These are phyloP conservation scores for Aciculosporium take DNA, from an alignment of 2,329 filamentous ascomycete species.

Conservation along the genomic window DNA sequence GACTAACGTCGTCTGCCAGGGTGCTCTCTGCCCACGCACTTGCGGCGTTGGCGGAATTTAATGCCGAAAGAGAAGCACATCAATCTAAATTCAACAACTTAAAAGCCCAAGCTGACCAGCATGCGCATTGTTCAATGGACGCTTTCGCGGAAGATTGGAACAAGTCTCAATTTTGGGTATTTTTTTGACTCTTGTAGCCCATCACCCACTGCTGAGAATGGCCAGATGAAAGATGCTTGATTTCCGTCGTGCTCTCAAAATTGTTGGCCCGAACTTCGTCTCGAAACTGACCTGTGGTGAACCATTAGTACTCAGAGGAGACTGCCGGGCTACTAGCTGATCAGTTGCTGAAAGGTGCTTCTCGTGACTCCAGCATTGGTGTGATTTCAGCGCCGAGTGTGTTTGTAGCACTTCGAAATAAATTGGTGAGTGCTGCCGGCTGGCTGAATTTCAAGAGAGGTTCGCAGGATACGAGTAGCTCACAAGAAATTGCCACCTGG, in stretches of 20 bases:
- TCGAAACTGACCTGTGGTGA: background rate
- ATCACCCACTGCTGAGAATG: background rate
- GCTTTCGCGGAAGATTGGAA: constrained; percentile 73
- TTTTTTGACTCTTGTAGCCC: background rate
- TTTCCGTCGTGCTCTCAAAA: background rate
- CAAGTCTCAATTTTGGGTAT: constrained; percentile 72
- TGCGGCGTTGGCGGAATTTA: constrained; percentile 58
- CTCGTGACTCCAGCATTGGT: constrained; percentile 43
- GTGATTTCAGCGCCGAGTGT: constrained; percentile 64
- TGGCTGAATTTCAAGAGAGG: background rate
- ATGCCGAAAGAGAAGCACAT: constrained; percentile 54
- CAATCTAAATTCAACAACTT: constrained; percentile 55
- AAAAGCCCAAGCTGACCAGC: constrained; percentile 44
- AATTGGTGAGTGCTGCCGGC: constrained; percentile 36
- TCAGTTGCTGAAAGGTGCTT: constrained; percentile 49
- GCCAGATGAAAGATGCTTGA: background rate
- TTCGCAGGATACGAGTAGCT: background rate
- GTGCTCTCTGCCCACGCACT: constrained; percentile 53
- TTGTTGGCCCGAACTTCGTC: too few relatives aligned
- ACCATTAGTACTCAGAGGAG: constrained; percentile 53
- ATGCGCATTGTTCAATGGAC: constrained; percentile 43
- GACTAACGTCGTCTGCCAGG: constrained; percentile 10
- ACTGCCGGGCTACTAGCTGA: constrained; percentile 51
- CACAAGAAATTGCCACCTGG: background rate
- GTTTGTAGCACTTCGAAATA: constrained; percentile 62